phyloP scores from a whole-genome alignment of 2,329 filamentous ascomycete genomes.

The Elsinoe necatrix region DNA sequence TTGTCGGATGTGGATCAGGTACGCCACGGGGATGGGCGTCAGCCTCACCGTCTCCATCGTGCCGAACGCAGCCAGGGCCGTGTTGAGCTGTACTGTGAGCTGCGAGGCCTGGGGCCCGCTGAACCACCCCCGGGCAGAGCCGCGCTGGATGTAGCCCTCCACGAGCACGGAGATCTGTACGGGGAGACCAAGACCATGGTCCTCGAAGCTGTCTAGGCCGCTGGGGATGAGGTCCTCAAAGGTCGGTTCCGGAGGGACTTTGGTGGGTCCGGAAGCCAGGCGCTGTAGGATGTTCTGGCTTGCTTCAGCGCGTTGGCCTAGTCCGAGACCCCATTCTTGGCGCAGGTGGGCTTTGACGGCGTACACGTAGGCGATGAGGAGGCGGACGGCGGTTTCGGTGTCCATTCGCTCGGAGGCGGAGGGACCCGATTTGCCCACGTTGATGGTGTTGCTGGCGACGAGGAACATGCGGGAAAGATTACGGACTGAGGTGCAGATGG shows the following conservation, averaged over 20 bases:
- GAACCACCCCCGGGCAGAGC: constrained; percentile 50
- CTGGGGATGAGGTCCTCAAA: constrained; percentile 29
- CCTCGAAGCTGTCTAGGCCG: constrained; percentile 38
- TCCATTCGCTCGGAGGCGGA: constrained; percentile 44
- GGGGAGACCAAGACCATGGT: constrained; percentile 51
- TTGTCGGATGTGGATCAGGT: constrained; percentile 57
- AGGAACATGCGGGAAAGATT: constrained; percentile 52
- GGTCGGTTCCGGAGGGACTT: constrained; percentile 25
- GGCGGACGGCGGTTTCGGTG: constrained; percentile 50
- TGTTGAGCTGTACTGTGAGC: constrained; percentile 51
- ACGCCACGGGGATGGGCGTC: constrained; percentile 57
- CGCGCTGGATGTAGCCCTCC: constrained; percentile 52
- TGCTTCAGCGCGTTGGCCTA: constrained; percentile 19
- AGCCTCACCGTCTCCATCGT: constrained; percentile 57
- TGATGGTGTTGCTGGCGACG: constrained; percentile 34
- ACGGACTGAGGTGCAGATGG: constrained; percentile 49
- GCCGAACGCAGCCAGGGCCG: constrained; percentile 50
- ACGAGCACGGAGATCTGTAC: constrained; percentile 54
- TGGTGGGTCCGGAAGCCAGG: constrained; percentile 23
- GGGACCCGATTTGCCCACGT: constrained; percentile 23
- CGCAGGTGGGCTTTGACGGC: constrained; percentile 57
- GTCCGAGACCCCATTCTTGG: constrained; percentile 50
- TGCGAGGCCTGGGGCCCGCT: constrained; percentile 51
- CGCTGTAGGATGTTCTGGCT: constrained; percentile 20
- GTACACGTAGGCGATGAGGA: constrained; percentile 54